Evolutionary conservation across 2,329 filamentous ascomycete species (phyloP).

Genomic region (Raffaelea deltoideospora): DNA sequence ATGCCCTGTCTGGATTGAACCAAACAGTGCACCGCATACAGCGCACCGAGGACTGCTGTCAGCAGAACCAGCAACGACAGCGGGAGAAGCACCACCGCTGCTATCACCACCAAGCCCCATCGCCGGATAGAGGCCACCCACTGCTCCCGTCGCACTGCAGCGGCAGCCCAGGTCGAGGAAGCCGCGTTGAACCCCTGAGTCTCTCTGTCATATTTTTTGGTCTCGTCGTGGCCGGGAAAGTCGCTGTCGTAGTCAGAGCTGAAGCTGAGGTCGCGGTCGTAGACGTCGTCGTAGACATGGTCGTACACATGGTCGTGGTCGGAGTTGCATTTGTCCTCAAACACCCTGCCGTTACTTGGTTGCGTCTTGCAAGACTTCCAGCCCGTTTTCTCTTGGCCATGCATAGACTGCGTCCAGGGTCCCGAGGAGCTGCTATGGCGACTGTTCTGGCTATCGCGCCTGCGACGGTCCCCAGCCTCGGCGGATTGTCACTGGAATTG

Average conservation of each 20-base stretch:
- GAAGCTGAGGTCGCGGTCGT: too few relatives aligned
- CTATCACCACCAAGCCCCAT: conserved; percentile 25
- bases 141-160: conserved; percentile 18
- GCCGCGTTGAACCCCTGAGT: background rate
- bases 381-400: too few relatives aligned
- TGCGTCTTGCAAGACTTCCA: too few relatives aligned
- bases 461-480: conserved; percentile 16
- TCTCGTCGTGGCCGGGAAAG: background rate
- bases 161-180: background rate
- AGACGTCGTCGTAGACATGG: background rate
- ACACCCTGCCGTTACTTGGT: background rate
- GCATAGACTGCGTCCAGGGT: background rate
- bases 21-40: too few relatives aligned
- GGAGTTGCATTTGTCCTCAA: background rate
- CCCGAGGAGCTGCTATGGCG: background rate
- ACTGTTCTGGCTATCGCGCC: conserved; percentile 2
- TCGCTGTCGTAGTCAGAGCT: background rate
- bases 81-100: conserved; percentile 31
- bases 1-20: too few relatives aligned
- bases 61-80: conserved; percentile 23
- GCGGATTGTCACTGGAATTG: conserved; percentile 34
- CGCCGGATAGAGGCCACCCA: conserved; percentile 26
- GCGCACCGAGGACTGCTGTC: too few relatives aligned
- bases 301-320: background rate
- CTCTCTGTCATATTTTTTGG: too few relatives aligned